phyloP scores from a whole-genome alignment of 140 eudicot genomes.

The Artemisia princeps region DNA sequence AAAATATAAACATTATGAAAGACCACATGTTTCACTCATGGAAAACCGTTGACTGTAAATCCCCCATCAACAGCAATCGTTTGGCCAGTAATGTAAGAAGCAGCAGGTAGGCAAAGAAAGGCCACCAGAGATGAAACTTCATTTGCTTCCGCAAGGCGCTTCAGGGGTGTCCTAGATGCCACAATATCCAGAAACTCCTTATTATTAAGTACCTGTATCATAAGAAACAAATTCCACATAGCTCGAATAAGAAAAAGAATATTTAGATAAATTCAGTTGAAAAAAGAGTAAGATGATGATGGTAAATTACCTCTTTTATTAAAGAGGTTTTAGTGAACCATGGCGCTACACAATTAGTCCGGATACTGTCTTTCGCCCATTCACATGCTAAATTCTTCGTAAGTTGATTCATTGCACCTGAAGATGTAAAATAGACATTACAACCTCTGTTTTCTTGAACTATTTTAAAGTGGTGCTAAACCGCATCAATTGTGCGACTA shows the following conservation, averaged over 20 bases:
- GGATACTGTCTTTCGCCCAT: conserved; percentile 30
- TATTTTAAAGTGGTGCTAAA: background rate
- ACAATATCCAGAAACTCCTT: conserved; percentile 29
- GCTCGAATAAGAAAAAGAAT: background rate
- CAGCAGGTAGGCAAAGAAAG: too few species aligned
- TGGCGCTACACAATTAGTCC: conserved; percentile 25
- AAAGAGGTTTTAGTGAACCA: conserved; percentile 24
- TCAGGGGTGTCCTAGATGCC: too few species aligned
- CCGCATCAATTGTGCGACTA: background rate
- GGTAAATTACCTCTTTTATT: conserved; percentile 15
- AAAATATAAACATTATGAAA: background rate
- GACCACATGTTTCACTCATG: conserved; percentile 1
- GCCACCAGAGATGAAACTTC: too few species aligned
- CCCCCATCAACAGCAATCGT: too few species aligned
- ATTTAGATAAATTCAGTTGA: background rate
- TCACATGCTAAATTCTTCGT: conserved; percentile 32
- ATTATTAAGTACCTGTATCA: conserved; percentile 20
- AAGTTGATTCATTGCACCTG: conserved; percentile 31
- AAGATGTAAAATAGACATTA: background rate
- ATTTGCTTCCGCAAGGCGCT: too few species aligned
- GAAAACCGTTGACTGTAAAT: background rate
- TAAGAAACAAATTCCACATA: conserved; percentile 9
- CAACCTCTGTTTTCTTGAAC: background rate
- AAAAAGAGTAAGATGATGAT: background rate
- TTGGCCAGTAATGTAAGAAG: too few species aligned